These are phyloP conservation scores for Porcisia deanei DNA, from an alignment of 208 protist genomes.

Conservation along the genomic window DNA sequence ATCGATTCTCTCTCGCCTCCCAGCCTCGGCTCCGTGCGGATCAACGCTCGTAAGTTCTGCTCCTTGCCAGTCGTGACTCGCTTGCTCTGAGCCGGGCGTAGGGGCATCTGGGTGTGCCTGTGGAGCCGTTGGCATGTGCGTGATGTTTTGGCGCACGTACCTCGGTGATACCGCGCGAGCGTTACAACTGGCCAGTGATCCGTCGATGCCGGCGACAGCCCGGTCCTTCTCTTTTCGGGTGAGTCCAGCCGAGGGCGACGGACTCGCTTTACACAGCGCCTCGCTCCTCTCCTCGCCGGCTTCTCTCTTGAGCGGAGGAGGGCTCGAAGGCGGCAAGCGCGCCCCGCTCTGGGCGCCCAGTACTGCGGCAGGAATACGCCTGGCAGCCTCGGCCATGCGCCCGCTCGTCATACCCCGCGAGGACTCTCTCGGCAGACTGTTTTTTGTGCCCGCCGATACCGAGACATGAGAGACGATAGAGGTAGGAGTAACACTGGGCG, in stretches of 20 bases:
- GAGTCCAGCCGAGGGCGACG: neutral
- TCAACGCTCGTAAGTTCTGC: neutral
- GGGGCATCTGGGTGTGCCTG: neutral
- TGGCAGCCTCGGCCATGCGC: constrained; percentile 8
- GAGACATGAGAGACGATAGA: neutral
- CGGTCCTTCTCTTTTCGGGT: neutral
- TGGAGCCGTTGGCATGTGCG: neutral
- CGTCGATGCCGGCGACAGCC: neutral
- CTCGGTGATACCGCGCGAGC: constrained; percentile 11
- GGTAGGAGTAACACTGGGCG: neutral
- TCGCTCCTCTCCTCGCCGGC: neutral
- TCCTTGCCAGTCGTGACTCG: neutral
- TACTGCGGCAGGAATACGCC: constrained; percentile 1
- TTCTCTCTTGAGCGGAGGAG: neutral
- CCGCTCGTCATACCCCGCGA: constrained; percentile 13
- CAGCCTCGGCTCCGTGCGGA: neutral
- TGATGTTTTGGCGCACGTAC: constrained; percentile 11
- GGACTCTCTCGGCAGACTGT: neutral
- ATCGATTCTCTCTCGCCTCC: no score
- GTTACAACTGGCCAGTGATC: constrained; percentile 11
- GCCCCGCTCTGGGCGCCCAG: constrained; percentile 1
- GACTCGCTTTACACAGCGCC: neutral
- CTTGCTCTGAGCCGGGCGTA: neutral
- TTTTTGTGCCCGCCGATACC: neutral
- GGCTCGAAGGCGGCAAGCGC: neutral